Conservation (phyloP, 148 eudicot genomes). For the Beta vulgaris region DNA sequence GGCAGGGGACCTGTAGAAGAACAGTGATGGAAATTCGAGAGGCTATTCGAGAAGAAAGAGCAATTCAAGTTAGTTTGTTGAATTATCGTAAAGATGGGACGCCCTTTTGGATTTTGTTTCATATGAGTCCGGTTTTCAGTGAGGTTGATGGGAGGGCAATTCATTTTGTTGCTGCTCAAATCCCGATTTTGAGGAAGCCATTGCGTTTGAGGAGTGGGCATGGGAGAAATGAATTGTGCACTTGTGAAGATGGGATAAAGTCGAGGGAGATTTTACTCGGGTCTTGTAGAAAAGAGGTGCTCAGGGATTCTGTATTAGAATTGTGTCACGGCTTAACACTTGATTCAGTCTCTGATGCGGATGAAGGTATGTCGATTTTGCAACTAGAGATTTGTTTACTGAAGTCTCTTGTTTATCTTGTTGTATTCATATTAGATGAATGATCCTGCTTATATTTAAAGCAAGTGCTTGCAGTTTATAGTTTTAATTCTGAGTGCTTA, state of each 20-base stretch:
- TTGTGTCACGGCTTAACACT: conserved; percentile 27
- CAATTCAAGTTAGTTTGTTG: conserved; percentile 56
- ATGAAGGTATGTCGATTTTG: conserved; percentile 46
- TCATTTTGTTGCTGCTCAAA: conserved; percentile 80
- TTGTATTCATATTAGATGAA: not conserved
- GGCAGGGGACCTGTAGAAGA: conserved; percentile 58
- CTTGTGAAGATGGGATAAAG: conserved; percentile 38
- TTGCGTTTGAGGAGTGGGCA: conserved; percentile 35
- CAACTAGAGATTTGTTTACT: not conserved
- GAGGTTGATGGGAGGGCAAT: conserved; percentile 69
- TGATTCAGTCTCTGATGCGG: conserved; percentile 34
- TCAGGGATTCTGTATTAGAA: conserved; percentile 38
- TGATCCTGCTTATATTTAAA: not conserved
- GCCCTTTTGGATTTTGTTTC: conserved; percentile 91
- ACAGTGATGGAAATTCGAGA: conserved; percentile 84
- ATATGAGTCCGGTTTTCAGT: conserved; percentile 72
- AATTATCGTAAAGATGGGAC: conserved; percentile 83
- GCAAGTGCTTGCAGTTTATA: not conserved
- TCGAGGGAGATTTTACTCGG: conserved; percentile 37
- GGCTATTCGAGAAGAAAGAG: conserved; percentile 77
- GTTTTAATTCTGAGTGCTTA: not conserved
- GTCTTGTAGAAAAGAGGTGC: conserved; percentile 70
- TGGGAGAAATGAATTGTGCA: conserved; percentile 34
- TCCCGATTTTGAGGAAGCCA: conserved; percentile 56
- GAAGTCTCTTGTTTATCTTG: not conserved